phyloP scores from a whole-genome alignment of 768 basidiomycete genomes.

The Leucocoprinus birnbaumii region DNA sequence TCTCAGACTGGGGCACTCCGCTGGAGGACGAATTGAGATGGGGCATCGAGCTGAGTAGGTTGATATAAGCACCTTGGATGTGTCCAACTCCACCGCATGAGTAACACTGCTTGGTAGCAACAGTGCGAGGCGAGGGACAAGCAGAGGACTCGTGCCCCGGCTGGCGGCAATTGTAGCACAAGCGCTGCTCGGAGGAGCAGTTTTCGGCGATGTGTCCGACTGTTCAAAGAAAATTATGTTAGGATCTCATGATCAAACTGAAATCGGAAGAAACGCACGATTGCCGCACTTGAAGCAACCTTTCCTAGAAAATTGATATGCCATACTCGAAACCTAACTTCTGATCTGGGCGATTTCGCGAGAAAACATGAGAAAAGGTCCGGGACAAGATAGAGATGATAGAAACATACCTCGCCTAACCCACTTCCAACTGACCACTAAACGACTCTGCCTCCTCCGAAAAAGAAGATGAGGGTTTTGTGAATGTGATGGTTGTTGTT shows the following conservation, averaged over 20 bases:
- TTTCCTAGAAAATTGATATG: conserved; percentile 82
- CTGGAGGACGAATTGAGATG: conserved; percentile 27
- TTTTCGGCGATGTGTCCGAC: conserved; percentile 94
- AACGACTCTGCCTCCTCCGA: conserved; percentile 68
- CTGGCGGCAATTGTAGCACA: conserved; percentile 94
- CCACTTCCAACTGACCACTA: conserved; percentile 69
- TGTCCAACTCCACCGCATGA: conserved; percentile 92
- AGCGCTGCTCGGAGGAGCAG: conserved; percentile 82
- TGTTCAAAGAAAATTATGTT: conserved; percentile 26
- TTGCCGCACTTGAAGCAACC: conserved; percentile 95
- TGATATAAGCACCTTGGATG: conserved; percentile 51
- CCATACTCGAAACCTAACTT: conserved; percentile 50
- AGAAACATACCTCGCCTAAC: conserved; percentile 58
- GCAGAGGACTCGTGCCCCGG: conserved; percentile 92
- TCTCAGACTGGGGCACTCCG: conserved; percentile 81
- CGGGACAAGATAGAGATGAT: background rate
- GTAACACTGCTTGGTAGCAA: conserved; percentile 88
- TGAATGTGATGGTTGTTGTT: conserved; percentile 32
- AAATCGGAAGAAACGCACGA: conserved; percentile 47
- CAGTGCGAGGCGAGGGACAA: conserved; percentile 81
- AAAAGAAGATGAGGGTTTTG: conserved; percentile 50
- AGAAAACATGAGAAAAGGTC: conserved; percentile 6
- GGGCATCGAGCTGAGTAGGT: background rate
- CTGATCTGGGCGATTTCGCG: conserved; percentile 16
- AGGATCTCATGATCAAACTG: conserved; percentile 11